Evolutionary conservation across 2,329 filamentous ascomycete species (phyloP), one percentile per base, ranked within the genome.

Genomic region (Teratosphaeria epicoccoides): DNA sequence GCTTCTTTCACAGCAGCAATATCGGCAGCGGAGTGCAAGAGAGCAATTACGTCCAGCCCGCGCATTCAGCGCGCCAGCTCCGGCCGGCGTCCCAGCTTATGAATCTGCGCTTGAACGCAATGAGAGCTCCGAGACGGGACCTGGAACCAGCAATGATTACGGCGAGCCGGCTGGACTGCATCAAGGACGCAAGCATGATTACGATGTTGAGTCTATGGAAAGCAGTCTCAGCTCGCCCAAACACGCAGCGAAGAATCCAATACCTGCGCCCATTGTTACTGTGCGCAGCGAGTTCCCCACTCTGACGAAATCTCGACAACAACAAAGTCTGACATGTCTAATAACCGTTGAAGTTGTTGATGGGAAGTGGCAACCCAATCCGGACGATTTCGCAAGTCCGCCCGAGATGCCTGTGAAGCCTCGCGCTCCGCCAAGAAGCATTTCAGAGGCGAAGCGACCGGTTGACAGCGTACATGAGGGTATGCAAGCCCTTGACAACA

Each of bases 271-370:
- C 0, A 86, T 82, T 0, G 89, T 98, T n/a, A 95, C 88, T 0
- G 86, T 98, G 46, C 87, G 91, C 53, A 97, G 91, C 66, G 93
- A 98, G 70, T 98, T 96, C 65, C 93, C 93, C 0, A 97, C 93
- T 1, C 80, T 98, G 63, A 96, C 79, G 68, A 81, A 88, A 57
- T 96, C 90, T 20, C 85, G 90, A 48, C 88, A 95, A 66, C 93
- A 96, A 68, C 93, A 98, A 68, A 93, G 88, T 10, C 75, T 98
- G 57, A 97, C 93, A 0, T 98, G 93, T 63, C 74, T 98, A 50
- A 80, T 98, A 48, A 97, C 93, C 0, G 83, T 98, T 46, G 93
- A 98, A 70, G 89, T 97, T 1, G 83, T 89, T 0, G 90, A 95
- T 64, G 88, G 84, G 59, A 95, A 93, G 68, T 97, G 90, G 93